Evolutionary conservation across 441 rosid species (phyloP), one percentile per base, ranked within the genome.

Genomic region (Breynia disticha): DNA sequence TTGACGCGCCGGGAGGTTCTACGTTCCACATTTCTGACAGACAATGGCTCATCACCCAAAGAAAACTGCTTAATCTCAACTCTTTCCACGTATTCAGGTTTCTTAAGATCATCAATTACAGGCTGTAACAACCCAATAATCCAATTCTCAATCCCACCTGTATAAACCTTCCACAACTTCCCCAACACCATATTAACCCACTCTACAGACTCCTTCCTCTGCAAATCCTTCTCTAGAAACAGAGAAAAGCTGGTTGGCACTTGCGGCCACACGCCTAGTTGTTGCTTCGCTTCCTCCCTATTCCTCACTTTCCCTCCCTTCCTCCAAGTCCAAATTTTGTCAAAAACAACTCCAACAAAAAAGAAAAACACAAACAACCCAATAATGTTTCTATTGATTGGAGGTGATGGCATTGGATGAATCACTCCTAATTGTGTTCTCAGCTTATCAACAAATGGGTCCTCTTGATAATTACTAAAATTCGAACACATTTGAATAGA

Each of bases 121-220:
- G 98, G 98, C 76, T 91, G 98, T 70, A 91, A 72, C 74, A 79
- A 71, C 46, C 98, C 98, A 48, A 79, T 73, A 10, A 91, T 46
- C 97, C 98, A 91, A 71, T 88, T 81, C 81, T 88, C 98, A 57
- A 88, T 66, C 39, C 81, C 95, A 65, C 75, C 84, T 72, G 94
- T 86, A 50, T 91, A 86, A 20, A 91, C 97, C 72, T 88, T 91
- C 97, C 97, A 86, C 50, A 88, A 63, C 78, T 91, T 91, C 37
- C 86, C 97, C 84, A 91, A 50, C 57, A 91, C 98, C 95, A 91
- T 91, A 57, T 91, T 91, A 28, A 91, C 98, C 98, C 98, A 91
- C 67, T 91, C 98, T 50, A 91, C 98, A 0, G 95, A 91, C 66
- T 91, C 98, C 59, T 91, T 91, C 79, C 98, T 80, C 61, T 73